Evolutionary conservation across 2,329 filamentous ascomycete genomes (phyloP).

Genomic region (Neodidymelliopsis sp.): DNA sequence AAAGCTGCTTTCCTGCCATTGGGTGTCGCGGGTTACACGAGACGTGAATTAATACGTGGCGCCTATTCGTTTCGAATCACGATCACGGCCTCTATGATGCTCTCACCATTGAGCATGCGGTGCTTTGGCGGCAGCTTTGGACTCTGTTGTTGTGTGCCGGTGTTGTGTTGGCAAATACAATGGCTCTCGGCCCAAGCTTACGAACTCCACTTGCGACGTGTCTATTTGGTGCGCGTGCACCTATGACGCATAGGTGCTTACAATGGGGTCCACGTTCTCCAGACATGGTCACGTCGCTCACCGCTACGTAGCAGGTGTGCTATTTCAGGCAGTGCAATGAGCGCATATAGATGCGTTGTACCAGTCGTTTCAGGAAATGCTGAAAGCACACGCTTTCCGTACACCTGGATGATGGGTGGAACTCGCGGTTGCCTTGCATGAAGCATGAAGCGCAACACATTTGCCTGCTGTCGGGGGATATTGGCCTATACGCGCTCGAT

Average conservation of each 20-base stretch:
- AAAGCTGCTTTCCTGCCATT: background rate
- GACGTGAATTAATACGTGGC: constrained; percentile 11
- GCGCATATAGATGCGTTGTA: constrained; percentile 1
- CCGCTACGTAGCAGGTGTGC: constrained; percentile 7
- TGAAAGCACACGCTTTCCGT: constrained; percentile 4
- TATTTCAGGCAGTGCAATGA: constrained; percentile 4
- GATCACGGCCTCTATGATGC: background rate
- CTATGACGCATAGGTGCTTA: constrained; percentile 17
- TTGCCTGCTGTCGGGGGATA: constrained; percentile 8
- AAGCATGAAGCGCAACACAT: constrained; percentile 22
- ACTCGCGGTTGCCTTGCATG: constrained; percentile 8
- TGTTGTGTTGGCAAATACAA: constrained; percentile 14
- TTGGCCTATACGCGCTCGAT: constrained; percentile 17
- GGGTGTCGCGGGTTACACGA: constrained; percentile 5
- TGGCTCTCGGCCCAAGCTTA: constrained; percentile 9
- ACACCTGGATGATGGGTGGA: constrained; percentile 13
- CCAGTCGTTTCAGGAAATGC: constrained; percentile 6
- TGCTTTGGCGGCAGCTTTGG: constrained; percentile 1
- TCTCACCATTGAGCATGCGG: constrained; percentile 1
- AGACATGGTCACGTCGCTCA: constrained; percentile 1
- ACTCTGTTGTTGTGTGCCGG: background rate
- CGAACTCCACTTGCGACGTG: constrained; percentile 18
- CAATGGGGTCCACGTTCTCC: constrained; percentile 9
- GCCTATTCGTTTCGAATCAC: constrained; percentile 3
- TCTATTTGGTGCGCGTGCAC: constrained; percentile 13